Conservation (phyloP, 1,284 basidiomycete species). For the Heliocybe sulcata region DNA sequence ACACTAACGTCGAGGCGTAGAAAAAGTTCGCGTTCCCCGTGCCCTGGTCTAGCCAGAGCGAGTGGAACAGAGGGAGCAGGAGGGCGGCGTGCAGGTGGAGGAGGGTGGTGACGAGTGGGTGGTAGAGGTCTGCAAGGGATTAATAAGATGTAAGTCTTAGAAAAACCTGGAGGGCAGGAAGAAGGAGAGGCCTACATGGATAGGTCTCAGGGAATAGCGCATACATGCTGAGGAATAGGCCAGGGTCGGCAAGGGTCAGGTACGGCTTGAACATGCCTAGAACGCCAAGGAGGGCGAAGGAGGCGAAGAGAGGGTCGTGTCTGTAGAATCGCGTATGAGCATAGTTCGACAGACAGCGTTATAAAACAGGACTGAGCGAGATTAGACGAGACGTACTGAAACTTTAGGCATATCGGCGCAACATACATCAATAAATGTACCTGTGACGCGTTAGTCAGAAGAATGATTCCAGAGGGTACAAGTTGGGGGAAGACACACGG, state of each 20-base stretch:
- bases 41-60: slow-evolving; percentile 88
- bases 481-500: slow-evolving; percentile 39
- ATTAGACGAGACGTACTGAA: slow-evolving; percentile 46
- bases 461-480: background rate
- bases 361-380: background rate
- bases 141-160: too few species aligned
- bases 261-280: slow-evolving; percentile 89
- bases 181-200: slow-evolving; percentile 50
- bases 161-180: too few species aligned
- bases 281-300: slow-evolving; percentile 73
- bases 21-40: slow-evolving; percentile 99
- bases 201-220: slow-evolving; percentile 81
- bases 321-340: slow-evolving; percentile 28
- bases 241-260: slow-evolving; percentile 84
- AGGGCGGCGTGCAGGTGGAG: slow-evolving; percentile 82
- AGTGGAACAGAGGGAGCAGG: slow-evolving; percentile 87
- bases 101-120: slow-evolving; percentile 82
- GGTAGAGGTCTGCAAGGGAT: slow-evolving; percentile 71
- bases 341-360: background rate
- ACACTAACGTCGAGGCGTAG: slow-evolving; percentile 93
- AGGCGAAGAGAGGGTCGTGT: slow-evolving; percentile 80
- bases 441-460: slow-evolving; percentile 31
- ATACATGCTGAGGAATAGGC: slow-evolving; percentile 78
- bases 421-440: slow-evolving; percentile 84
- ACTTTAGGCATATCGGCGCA: slow-evolving; percentile 81